Conservation (phyloP, 1,284 basidiomycete species). For the Leccinum subrobustum region DNA sequence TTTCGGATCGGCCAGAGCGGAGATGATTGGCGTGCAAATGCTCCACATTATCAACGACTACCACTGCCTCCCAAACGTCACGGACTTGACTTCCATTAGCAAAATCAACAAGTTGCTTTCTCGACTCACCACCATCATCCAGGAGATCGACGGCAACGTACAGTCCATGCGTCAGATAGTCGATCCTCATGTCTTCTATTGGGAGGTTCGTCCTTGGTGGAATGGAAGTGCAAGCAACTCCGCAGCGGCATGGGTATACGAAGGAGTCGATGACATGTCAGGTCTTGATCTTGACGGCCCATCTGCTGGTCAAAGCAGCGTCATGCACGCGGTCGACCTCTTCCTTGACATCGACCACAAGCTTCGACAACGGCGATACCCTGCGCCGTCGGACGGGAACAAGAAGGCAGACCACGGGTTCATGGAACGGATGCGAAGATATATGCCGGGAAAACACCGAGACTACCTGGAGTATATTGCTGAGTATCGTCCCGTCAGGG, state of each 20-base stretch:
- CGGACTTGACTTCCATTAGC: conserved; percentile 67
- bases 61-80: conserved; percentile 66
- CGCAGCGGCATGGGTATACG: conserved; percentile 76
- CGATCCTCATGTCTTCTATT: conserved; percentile 90
- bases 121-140: conserved; percentile 70
- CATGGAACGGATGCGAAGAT: conserved; percentile 79
- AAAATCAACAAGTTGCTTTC: conserved; percentile 75
- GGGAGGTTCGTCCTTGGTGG: conserved; percentile 92
- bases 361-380: conserved; percentile 68
- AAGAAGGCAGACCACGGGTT: conserved; percentile 68
- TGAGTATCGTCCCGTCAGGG: conserved; percentile 51
- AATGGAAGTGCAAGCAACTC: conserved; percentile 70
- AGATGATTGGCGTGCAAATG: conserved; percentile 85
- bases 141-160: conserved; percentile 70
- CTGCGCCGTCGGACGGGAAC: conserved; percentile 64
- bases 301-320: conserved; percentile 90
- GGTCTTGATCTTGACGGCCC: conserved; percentile 78
- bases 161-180: conserved; percentile 71
- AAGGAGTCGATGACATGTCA: conserved; percentile 66
- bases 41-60: conserved; percentile 87
- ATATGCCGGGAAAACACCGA: conserved; percentile 79
- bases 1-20: conserved; percentile 80
- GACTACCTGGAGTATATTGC: conserved; percentile 61
- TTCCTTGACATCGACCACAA: conserved; percentile 84
- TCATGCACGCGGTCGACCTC: conserved; percentile 83